Evolutionary conservation across 352 stramenopile genomes (phyloP).

Genomic region (Phytophthora macrochlamydospora): DNA sequence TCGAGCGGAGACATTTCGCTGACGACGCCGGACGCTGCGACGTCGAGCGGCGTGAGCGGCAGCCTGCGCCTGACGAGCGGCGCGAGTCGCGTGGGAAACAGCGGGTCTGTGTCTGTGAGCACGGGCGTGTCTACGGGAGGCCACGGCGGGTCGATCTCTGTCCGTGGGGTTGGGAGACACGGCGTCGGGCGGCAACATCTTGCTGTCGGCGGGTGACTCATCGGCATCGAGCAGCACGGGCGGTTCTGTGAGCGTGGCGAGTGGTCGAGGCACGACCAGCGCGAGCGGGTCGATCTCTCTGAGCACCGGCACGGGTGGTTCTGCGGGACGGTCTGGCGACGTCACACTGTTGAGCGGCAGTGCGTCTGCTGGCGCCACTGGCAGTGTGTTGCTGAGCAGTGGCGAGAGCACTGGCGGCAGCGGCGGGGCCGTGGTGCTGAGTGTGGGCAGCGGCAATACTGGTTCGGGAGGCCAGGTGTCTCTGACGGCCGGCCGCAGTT

Average conservation of each 20-base stretch:
- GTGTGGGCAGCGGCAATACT: slow-evolving; percentile 9
- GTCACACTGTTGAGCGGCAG: slow-evolving; percentile 10
- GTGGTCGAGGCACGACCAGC: slow-evolving; percentile 19
- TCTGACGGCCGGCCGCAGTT: slow-evolving; percentile 11
- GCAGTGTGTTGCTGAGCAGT: slow-evolving; percentile 9
- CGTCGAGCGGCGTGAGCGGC: too few species aligned
- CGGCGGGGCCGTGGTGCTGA: slow-evolving; percentile 16
- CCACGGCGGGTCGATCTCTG: slow-evolving; percentile 37
- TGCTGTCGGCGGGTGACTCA: slow-evolving; percentile 19
- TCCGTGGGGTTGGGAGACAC: slow-evolving; percentile 28
- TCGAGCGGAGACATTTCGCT: slow-evolving; percentile 21
- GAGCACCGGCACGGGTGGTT: slow-evolving; percentile 5
- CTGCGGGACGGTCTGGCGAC: slow-evolving; percentile 8
- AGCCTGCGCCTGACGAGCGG: slow-evolving; percentile 15
- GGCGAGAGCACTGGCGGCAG: slow-evolving; percentile 13
- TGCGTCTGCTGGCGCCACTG: slow-evolving; percentile 11
- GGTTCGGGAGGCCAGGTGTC: slow-evolving; percentile 14
- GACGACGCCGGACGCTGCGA: slow-evolving; percentile 2
- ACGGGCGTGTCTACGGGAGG: slow-evolving; percentile 24
- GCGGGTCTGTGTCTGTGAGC: slow-evolving; percentile 7
- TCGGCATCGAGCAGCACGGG: neutral
- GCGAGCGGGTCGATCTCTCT: slow-evolving; percentile 22
- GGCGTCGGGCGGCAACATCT: slow-evolving; percentile 26
- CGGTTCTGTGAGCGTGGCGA: slow-evolving; percentile 13
- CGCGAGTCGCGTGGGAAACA: too few species aligned